phyloP scores from a whole-genome alignment of 2,329 filamentous ascomycete species.

The Dothistroma septosporum region DNA sequence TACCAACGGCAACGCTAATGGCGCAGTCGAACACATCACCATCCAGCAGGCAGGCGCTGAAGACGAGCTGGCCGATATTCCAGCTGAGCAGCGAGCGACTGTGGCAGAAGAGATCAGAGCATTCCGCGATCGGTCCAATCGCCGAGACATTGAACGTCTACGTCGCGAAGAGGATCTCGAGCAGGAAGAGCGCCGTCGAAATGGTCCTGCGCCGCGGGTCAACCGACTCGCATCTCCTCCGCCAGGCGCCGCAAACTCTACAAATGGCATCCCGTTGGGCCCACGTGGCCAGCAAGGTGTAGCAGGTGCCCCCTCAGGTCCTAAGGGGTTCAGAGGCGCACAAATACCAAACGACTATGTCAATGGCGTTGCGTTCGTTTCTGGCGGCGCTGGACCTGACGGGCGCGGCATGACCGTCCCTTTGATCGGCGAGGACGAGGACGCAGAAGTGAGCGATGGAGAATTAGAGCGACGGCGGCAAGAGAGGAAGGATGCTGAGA shows the following conservation, averaged over 20 bases:
- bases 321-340: slow-evolving; percentile 54
- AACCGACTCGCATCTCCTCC: slow-evolving; percentile 71
- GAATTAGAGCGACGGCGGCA: slow-evolving; percentile 72
- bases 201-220: slow-evolving; percentile 54
- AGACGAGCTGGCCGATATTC: slow-evolving; percentile 92
- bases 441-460: slow-evolving; percentile 80
- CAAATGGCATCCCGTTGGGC: slow-evolving; percentile 73
- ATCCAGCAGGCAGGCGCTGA: slow-evolving; percentile 73
- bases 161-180: slow-evolving; percentile 90
- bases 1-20: slow-evolving; percentile 44
- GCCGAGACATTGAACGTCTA: slow-evolving; percentile 81
- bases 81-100: slow-evolving; percentile 90
- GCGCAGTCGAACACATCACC: slow-evolving; percentile 75
- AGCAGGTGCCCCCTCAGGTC: slow-evolving; percentile 70
- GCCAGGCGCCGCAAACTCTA: slow-evolving; percentile 50
- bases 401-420: slow-evolving; percentile 35
- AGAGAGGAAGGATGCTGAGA: slow-evolving; percentile 68
- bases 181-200: slow-evolving; percentile 72
- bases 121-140: slow-evolving; percentile 86
- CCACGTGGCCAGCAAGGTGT: slow-evolving; percentile 61
- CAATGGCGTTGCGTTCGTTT: slow-evolving; percentile 76
- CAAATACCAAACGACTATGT: slow-evolving; percentile 69
- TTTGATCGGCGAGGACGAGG: slow-evolving; percentile 71
- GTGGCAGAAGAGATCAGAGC: slow-evolving; percentile 91
- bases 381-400: slow-evolving; percentile 61